Percentiles rank a stretch among this genome's conserved stretches.
phyloP scores from a whole-genome alignment of 2,329 filamentous ascomycete species.

The Stachybotrys elegans region DNA sequence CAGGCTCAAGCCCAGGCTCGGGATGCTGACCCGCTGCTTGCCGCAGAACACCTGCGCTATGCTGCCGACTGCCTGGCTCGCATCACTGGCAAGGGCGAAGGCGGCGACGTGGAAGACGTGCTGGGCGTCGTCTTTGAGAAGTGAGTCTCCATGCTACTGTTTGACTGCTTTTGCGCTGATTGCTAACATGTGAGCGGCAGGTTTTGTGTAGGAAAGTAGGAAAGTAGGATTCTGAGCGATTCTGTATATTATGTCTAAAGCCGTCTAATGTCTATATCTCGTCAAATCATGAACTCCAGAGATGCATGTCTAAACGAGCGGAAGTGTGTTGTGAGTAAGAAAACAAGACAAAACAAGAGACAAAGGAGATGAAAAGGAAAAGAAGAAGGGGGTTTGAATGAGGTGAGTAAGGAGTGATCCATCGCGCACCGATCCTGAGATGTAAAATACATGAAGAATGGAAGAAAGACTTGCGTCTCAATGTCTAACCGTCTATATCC shows the following conservation, averaged over 20 bases:
- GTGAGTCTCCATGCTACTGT: conserved; percentile 45
- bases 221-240: neutral
- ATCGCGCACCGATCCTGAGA: no score
- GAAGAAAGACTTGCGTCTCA: no score
- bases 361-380: neutral
- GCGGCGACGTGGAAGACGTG: conserved; percentile 90
- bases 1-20: neutral
- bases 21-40: conserved; percentile 79
- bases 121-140: conserved; percentile 97
- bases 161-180: no score
- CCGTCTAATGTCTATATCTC: neutral
- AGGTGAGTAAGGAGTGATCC: no score
- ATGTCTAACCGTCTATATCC: conserved; percentile 12
- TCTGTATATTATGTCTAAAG: neutral
- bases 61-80: conserved; percentile 76
- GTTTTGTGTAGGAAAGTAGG: conserved; percentile 43
- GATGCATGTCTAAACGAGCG: conserved; percentile 1
- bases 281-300: neutral
- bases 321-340: neutral
- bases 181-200: conserved; percentile 18
- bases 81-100: conserved; percentile 82
- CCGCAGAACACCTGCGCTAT: conserved; percentile 80
- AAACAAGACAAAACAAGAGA: conserved; percentile 4
- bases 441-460: no score
- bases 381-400: conserved; percentile 4